Evolutionary conservation across 2,329 filamentous ascomycete species (phyloP), one percentile per base, ranked within the genome.

Genomic region (Monosporascus sp.): DNA sequence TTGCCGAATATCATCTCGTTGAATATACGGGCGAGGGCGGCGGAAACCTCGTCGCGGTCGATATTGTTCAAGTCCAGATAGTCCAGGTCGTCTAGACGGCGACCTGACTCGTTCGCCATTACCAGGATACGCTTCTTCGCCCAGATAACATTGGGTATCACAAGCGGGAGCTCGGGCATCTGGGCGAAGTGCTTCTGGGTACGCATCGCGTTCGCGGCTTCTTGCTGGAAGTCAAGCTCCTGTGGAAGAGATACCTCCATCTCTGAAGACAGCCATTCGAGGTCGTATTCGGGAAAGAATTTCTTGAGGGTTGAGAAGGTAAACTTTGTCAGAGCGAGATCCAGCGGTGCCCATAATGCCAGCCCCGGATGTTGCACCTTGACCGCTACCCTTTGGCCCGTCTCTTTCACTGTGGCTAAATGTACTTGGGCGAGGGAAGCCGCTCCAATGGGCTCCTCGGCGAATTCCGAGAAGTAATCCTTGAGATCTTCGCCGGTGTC

Each of bases 1-100:
- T 86, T 82, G 48, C 93, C 92, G 61, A 99, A 99, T 61, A 99
- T 97, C 94, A 99, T 99, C 69, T 97, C 92, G 76, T 99, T 99
- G 80, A 99, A 99, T 55, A 99, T 91, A 55, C 87, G 85, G 0
- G 94, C 88, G 4, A 99, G 78, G 0, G 91, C 88, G 1, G 93
- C 92, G 0, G 92, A 96, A 5, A 99, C 94, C 71, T 97, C 93
- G 66, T 97, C 94, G 20, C 94, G 85, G 70, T 96, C 91, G 67
- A 99, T 99, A 54, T 84, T 81, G 68, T 95, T 88, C 7, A 79
- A 76, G 69, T 97, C 94, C 3, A 99, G 78, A 67, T 89, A 97
- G 17, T 83, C 84, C 1, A 97, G 80, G 67, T 99, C 93, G 68
- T 99, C 94, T 2, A 91, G 87, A 20, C 94, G 87, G 61, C 84